These are phyloP conservation scores for Penicillium angulare DNA, from an alignment of 495 filamentous ascomycete genomes.

Conservation along the genomic window DNA sequence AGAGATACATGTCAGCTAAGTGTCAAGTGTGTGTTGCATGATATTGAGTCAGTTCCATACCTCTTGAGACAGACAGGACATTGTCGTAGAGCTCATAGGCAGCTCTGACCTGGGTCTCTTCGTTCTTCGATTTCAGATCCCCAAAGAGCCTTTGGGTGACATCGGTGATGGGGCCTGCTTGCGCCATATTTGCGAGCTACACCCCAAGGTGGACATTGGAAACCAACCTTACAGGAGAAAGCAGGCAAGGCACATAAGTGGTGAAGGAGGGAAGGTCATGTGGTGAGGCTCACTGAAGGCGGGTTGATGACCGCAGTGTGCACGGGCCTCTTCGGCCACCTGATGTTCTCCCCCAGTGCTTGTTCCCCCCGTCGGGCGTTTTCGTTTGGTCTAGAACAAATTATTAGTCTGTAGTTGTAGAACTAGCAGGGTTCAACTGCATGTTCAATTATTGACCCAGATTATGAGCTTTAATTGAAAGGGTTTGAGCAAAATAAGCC, in stretches of 20 bases:
- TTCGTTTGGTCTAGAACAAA: no score
- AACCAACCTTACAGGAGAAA: constrained; percentile 36
- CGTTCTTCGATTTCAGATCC: constrained; percentile 55
- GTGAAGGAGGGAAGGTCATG: constrained; percentile 16
- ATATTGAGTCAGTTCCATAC: constrained; percentile 21
- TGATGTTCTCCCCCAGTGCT: constrained; percentile 3
- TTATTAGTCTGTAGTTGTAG: no score
- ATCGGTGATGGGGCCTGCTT: constrained; percentile 48
- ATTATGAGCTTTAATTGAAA: no score
- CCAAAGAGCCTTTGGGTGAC: constrained; percentile 47
- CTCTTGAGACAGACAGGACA: constrained; percentile 49
- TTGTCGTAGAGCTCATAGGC: constrained; percentile 53
- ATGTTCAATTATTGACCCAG: no score
- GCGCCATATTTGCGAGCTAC: constrained; percentile 48
- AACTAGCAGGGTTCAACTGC: no score
- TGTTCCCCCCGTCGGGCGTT: no score
- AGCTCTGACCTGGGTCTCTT: constrained; percentile 49
- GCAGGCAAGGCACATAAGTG: constrained; percentile 26
- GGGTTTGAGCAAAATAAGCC: no score
- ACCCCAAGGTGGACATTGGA: constrained; percentile 48
- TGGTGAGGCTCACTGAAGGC: constrained; percentile 23
- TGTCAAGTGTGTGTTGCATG: not conserved
- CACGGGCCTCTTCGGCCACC: constrained; percentile 22
- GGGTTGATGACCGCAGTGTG: constrained; percentile 20
- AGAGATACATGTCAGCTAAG: constrained; percentile 3